Conservation (phyloP, 768 basidiomycete genomes). For the Termitomyces sp. region DNA sequence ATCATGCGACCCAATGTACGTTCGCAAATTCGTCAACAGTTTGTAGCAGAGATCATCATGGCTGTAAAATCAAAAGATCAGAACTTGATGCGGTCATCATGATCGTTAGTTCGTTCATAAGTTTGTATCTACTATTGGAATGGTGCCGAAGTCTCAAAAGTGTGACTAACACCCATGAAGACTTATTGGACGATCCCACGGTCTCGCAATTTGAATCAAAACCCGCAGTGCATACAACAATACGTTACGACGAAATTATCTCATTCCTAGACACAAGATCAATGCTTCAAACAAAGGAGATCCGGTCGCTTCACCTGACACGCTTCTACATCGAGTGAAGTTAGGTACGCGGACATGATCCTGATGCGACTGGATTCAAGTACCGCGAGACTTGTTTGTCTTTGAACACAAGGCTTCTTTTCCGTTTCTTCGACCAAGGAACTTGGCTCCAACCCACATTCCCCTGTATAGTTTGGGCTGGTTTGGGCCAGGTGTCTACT, state of each 20-base stretch:
- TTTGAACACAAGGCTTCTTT: conserved; percentile 9
- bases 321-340: background rate
- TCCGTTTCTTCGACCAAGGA: conserved; percentile 1
- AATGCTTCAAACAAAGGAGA: background rate
- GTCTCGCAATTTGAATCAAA: background rate
- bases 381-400: background rate
- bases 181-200: background rate
- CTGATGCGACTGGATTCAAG: background rate
- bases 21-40: background rate
- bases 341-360: background rate
- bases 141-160: background rate
- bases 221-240: background rate
- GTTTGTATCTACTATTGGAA: too few relatives aligned
- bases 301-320: background rate
- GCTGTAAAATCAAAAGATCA: background rate
- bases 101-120: background rate
- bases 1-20: background rate
- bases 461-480: background rate
- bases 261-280: background rate
- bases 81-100: background rate
- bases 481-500: conserved; percentile 11
- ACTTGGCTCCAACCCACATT: background rate
- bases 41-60: background rate
- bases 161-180: background rate
- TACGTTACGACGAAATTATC: background rate